Evolutionary conservation across 768 basidiomycete genomes (phyloP), one percentile per base, ranked within the genome.

Genomic region (Leucosporidium yakuticum): DNA sequence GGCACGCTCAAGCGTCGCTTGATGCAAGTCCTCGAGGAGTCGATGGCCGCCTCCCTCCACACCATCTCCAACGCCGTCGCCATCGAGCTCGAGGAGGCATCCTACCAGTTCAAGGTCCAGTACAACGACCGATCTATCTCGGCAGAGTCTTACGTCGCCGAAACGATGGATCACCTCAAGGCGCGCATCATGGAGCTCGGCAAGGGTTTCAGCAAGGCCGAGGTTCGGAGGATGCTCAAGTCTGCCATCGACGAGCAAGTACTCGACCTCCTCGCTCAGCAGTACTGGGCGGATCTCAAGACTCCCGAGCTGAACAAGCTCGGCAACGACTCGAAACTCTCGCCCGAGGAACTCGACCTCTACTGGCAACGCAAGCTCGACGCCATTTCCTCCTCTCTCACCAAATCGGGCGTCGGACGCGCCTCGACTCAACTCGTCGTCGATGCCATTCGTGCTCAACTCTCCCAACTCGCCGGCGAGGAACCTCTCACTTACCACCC

Each of bases 71-170:
- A 98, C 79, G 92, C 92, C 4, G 96, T 98, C 15, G 92, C 96
- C 75, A 85, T 97, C 49, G 96, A 99, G 78, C 83, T 99, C 14
- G 96, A 99, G 79, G 96, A 98, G 76, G 87, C 96, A 4, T 88
- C 87, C 19, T 99, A 99, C 78, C 96, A 98, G 79, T 99, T 99
- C 85, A 99, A 99, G 80, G 96, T 99, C 3, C 89, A 94, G 78
- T 91, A 91, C 81, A 99, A 99, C 77, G 96, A 99, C 80, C 87
- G 91, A 29, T 85, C 91, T 29, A 90, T 97, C 68, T 88, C 90
- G 1, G 87, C 96, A 17, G 96, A 99, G 78, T 93, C 91, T 2
- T 99, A 99, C 77, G 91, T 99, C 58, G 94, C 96, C 11, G 96
- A 98, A 80, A 93, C 94, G 3, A 88, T 98, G 79, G 96, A 99